Conservation (phyloP, 2,329 filamentous ascomycete genomes). For the Lomentospora prolificans region DNA sequence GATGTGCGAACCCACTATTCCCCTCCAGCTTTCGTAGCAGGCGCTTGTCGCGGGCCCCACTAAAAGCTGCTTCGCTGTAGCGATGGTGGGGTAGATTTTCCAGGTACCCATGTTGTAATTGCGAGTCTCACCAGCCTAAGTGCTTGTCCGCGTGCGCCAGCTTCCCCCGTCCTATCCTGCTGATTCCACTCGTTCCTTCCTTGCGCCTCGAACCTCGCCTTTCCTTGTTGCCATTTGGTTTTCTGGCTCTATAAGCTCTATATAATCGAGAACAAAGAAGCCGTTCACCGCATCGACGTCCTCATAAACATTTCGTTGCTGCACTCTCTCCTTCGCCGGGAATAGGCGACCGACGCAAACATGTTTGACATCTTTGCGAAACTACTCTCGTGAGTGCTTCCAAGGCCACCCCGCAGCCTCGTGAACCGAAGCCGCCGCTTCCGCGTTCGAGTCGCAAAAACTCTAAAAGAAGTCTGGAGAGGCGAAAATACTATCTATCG, state of each 20-base stretch:
- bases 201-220: not conserved
- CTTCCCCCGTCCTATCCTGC: no score
- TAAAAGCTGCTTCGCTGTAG: no score
- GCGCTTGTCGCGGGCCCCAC: not conserved
- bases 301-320: not conserved
- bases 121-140: not conserved
- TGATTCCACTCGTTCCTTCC: no score
- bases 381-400: slow-evolving; percentile 59
- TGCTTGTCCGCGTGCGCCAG: not conserved
- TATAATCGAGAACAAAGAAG: no score
- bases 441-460: slow-evolving; percentile 9
- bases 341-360: slow-evolving; percentile 14
- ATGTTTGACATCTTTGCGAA: slow-evolving; percentile 76
- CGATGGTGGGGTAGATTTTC: not conserved
- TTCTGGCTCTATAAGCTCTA: no score
- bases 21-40: no score
- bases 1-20: not conserved
- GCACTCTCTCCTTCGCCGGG: not conserved
- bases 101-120: not conserved
- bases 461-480: slow-evolving; percentile 12
- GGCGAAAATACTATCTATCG: not conserved
- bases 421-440: not conserved
- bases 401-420: slow-evolving; percentile 15
- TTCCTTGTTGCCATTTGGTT: not conserved
- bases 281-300: no score